phyloP scores from a whole-genome alignment of 441 rosid genomes.

The Pelargonium exstipulatum region DNA sequence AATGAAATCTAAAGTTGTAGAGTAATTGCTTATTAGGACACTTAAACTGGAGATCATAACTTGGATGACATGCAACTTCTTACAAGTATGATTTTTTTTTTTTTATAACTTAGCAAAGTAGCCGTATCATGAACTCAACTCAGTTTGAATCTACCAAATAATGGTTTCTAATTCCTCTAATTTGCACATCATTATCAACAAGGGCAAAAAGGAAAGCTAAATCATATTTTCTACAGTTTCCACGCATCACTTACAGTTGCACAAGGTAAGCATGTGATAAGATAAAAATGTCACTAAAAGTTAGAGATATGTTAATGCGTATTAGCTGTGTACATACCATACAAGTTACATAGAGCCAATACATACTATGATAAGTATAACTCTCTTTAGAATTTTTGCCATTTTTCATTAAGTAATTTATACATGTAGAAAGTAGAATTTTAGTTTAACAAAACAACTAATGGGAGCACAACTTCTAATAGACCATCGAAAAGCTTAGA shows the following conservation, averaged over 20 bases:
- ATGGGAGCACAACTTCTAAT: background rate
- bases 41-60: no score
- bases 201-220: background rate
- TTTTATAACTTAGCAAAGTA: background rate
- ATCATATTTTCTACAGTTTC: background rate
- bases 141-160: background rate
- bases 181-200: constrained; percentile 1
- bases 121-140: background rate
- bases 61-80: no score
- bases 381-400: background rate
- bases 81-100: no score
- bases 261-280: background rate
- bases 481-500: background rate
- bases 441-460: background rate
- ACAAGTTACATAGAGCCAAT: background rate
- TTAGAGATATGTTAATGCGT: background rate
- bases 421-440: background rate
- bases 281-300: background rate
- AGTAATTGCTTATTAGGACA: no score
- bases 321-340: background rate
- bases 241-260: background rate
- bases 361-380: background rate
- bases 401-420: background rate
- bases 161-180: background rate
- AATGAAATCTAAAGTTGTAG: no score